Conservation (phyloP, 1,139 yeast species). For the Geotrichum carabidarum region DNA sequence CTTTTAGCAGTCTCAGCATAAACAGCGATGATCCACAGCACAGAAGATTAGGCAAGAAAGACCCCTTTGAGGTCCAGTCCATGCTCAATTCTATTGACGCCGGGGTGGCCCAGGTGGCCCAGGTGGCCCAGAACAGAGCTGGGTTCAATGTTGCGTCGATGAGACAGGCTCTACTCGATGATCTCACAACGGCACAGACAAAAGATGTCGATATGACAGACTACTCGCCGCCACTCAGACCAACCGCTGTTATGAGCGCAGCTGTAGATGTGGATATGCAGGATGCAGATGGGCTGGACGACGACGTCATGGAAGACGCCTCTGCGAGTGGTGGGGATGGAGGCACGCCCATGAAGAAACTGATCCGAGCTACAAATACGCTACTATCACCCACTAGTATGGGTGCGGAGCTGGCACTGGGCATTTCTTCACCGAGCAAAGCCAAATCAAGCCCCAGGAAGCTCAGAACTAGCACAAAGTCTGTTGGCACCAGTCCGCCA, state of each 20-base stretch:
- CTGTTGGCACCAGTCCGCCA: background rate
- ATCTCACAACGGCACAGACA: background rate
- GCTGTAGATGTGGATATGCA: background rate
- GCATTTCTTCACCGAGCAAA: background rate
- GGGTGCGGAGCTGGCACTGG: conserved; percentile 19
- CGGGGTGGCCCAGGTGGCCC: background rate
- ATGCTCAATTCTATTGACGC: conserved; percentile 11
- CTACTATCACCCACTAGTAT: conserved; percentile 18
- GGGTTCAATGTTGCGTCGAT: conserved; percentile 8
- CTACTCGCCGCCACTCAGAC: background rate
- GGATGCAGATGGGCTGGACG: background rate
- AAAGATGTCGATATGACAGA: conserved; percentile 14
- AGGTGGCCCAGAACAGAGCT: background rate
- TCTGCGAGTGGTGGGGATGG: background rate
- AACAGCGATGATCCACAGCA: background rate
- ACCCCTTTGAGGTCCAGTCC: conserved; percentile 14
- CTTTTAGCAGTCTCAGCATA: conserved; percentile 3
- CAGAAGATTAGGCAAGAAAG: background rate
- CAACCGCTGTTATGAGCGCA: background rate
- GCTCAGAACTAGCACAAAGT: background rate
- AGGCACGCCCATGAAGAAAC: background rate
- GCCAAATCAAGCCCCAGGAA: background rate
- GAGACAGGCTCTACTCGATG: conserved; percentile 6
- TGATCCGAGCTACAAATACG: conserved; percentile 5
- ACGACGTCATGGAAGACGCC: conserved; percentile 8